phyloP scores from a whole-genome alignment of 1,139 yeast genomes.

The Yamadazyma spencermartinsiae region DNA sequence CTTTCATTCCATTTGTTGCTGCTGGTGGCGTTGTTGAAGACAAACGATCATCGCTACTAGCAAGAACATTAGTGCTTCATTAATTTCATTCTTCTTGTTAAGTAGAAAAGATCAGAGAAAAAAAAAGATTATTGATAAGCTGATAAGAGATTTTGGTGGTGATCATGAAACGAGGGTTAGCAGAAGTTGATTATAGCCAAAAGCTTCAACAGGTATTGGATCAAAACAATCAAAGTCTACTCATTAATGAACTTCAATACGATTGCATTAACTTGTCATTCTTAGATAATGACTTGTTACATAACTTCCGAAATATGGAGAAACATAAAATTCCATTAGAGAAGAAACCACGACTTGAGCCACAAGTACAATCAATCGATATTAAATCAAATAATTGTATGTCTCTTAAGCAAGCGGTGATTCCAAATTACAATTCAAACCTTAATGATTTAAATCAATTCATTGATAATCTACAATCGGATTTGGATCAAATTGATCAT shows the following conservation, averaged over 20 bases:
- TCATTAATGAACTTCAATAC: constrained; percentile 25
- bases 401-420: too few species aligned
- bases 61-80: too few species aligned
- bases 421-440: background rate
- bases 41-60: too few species aligned
- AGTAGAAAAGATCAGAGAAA: too few species aligned
- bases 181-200: background rate
- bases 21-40: too few species aligned
- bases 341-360: background rate
- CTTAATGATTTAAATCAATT: constrained; percentile 1
- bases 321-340: background rate
- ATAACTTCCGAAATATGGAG: background rate
- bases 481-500: constrained; percentile 1
- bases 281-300: constrained; percentile 13
- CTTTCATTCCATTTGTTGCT: background rate
- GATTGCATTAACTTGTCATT: constrained; percentile 29
- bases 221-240: constrained; percentile 24
- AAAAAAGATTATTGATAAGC: background rate
- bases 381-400: background rate
- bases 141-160: background rate
- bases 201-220: constrained; percentile 14
- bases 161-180: background rate
- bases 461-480: background rate
- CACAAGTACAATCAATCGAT: background rate
- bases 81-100: background rate